Base-by-base conservation (phyloP, 164 flowering plant species). In the Umbilicus rupestris region DNA sequence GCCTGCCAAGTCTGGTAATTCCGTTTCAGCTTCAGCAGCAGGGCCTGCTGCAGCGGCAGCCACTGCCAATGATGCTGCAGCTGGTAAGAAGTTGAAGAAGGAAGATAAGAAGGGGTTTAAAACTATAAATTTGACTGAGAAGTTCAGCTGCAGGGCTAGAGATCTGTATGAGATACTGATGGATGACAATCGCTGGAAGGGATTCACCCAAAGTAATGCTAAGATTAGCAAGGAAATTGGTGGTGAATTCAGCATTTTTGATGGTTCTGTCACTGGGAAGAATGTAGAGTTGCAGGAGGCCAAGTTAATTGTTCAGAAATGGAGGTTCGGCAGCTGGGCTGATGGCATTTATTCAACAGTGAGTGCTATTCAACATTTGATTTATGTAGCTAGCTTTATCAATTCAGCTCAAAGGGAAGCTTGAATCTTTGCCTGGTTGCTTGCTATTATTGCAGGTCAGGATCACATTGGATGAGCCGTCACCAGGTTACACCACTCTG, bases 171-270 rank as follows among this genome's bases (percentile, higher is more conserved):
- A 95, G 85, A 95, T 95, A 22, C 41, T 95, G 81, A 92, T 95
- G 97, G 99, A 95, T 79, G 97, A 95, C 79, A 95, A 90, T 74
- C 50, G 99, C 67, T 95, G 99, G 99, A 92, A 86, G 67, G 99
- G 97, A 9, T 95, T 95, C 70, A 92, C 97, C 7, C 92, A 87
- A 86, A 95, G 99, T 74, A 90, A 92, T 86, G 97, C 99, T 0
- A 85, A 72, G 83, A 95, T 95, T 5, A 95, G 94, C 65, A 90
- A 78, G 74, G 96, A 88, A 65, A 92, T 92, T 35, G 92, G 92
- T 28, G 99, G 96, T 37, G 85, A 87, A 74, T 80, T 95, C 50
- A 83, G 80, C 68, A 75, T 95, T 35, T 95, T 95, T 67, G 97
- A 95, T 74, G 99, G 99, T 45, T 82, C 99, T 0, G 85, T 95